Evolutionary conservation across 2,329 filamentous ascomycete species (phyloP).

Genomic region (Daldinia eschscholtzii): DNA sequence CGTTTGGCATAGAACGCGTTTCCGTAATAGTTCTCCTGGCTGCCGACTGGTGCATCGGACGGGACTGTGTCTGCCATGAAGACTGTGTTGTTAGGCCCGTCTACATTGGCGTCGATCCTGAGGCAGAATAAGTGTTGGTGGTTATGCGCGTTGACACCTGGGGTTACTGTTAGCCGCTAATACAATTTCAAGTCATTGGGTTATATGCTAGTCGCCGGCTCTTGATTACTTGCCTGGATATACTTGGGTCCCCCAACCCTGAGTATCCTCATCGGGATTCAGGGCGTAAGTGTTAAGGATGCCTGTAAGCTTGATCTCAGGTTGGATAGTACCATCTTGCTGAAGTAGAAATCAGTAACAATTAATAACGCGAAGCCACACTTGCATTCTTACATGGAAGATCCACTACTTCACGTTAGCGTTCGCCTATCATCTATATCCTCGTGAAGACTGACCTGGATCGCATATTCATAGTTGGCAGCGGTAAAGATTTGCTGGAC

Average conservation of each 20-base stretch:
- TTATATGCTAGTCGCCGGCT: slow-evolving; percentile 6
- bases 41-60: slow-evolving; percentile 81
- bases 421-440: not conserved
- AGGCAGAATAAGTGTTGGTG: slow-evolving; percentile 96
- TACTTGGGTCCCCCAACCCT: slow-evolving; percentile 92
- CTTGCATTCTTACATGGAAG: slow-evolving; percentile 69
- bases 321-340: slow-evolving; percentile 91
- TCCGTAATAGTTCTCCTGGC: slow-evolving; percentile 85
- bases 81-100: slow-evolving; percentile 86
- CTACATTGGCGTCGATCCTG: slow-evolving; percentile 87
- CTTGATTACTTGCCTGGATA: slow-evolving; percentile 68
- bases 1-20: slow-evolving; percentile 91
- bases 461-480: slow-evolving; percentile 91
- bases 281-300: slow-evolving; percentile 93
- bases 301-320: slow-evolving; percentile 90
- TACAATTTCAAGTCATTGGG: not conserved
- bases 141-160: slow-evolving; percentile 90
- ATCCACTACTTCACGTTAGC: slow-evolving; percentile 79
- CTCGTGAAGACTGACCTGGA: slow-evolving; percentile 53
- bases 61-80: slow-evolving; percentile 83
- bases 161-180: slow-evolving; percentile 34
- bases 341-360: slow-evolving; percentile 48
- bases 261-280: slow-evolving; percentile 81
- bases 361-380: not conserved
- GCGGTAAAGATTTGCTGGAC: slow-evolving; percentile 94